phyloP scores from a whole-genome alignment of 2,329 filamentous ascomycete genomes.

The Calonectria multiphialidica region DNA sequence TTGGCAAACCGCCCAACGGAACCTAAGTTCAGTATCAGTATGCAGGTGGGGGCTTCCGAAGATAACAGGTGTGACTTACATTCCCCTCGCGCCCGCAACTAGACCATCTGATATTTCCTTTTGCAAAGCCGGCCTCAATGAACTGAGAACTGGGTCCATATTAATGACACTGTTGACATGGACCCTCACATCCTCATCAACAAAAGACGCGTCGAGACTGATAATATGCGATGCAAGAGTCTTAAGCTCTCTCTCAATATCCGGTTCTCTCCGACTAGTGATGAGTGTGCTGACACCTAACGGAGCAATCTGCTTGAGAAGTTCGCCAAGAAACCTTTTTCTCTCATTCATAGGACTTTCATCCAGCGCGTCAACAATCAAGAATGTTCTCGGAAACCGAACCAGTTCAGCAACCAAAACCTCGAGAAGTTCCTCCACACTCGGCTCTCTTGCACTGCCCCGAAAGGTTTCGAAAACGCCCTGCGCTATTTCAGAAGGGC shows the following conservation, averaged over 20 bases:
- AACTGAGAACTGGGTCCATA: not conserved
- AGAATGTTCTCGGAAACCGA: not conserved
- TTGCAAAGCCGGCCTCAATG: not conserved
- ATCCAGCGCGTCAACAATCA: conserved; percentile 2
- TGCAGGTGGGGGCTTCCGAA: not conserved
- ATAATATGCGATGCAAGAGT: not conserved
- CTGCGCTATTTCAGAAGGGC: not conserved
- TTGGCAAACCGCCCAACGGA: conserved; percentile 11
- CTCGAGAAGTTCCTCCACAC: not conserved
- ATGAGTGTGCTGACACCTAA: not conserved
- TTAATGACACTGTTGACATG: not conserved
- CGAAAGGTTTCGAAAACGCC: not conserved
- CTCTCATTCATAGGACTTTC: not conserved
- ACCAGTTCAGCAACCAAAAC: not conserved
- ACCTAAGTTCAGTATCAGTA: not conserved
- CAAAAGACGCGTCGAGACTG: not conserved
- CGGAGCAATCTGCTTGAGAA: not conserved
- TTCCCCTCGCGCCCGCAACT: not conserved
- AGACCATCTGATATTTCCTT: not conserved
- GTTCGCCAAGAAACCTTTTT: not conserved
- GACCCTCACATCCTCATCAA: not conserved
- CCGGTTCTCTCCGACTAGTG: conserved; percentile 6
- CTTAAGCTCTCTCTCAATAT: not conserved
- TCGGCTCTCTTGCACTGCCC: not conserved
- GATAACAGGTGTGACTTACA: not conserved